These are phyloP conservation scores for Lotmaria passim DNA, from an alignment of 208 protist genomes.

Conservation along the genomic window DNA sequence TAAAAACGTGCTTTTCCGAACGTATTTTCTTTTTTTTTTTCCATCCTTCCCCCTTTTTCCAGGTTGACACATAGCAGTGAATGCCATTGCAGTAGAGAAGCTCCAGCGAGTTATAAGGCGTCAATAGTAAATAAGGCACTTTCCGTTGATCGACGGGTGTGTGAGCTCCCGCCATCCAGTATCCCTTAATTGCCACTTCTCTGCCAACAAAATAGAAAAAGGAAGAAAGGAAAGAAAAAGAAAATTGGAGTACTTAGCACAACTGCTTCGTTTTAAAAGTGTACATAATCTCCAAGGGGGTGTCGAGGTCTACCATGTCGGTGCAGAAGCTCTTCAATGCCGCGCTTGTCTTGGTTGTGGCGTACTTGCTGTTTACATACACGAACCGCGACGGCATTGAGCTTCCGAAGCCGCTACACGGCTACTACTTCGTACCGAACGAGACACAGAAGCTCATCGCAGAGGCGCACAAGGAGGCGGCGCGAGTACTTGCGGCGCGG, in stretches of 20 bases:
- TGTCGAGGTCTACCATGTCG: too few species aligned
- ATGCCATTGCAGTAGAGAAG: not conserved
- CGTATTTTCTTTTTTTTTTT: not conserved
- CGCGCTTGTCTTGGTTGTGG: conserved; percentile 12
- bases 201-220: too few species aligned
- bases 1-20: not conserved
- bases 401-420: conserved; percentile 14
- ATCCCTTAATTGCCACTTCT: too few species aligned
- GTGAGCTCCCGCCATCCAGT: not conserved
- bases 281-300: too few species aligned
- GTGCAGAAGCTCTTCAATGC: conserved; percentile 21
- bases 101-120: too few species aligned
- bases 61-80: too few species aligned
- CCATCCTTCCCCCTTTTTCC: too few species aligned
- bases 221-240: too few species aligned
- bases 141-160: not conserved
- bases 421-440: conserved; percentile 33
- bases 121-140: not conserved
- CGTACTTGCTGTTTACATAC: conserved; percentile 34
- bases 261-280: not conserved
- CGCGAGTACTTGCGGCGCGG: conserved; percentile 25
- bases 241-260: too few species aligned
- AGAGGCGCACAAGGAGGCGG: conserved; percentile 34
- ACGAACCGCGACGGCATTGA: conserved; percentile 27
- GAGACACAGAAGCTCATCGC: conserved; percentile 35